Percentiles rank a stretch among this genome's conserved stretches.
Conservation (phyloP, 805 yeast genomes). For the Hanseniaspora lindneri region DNA sequence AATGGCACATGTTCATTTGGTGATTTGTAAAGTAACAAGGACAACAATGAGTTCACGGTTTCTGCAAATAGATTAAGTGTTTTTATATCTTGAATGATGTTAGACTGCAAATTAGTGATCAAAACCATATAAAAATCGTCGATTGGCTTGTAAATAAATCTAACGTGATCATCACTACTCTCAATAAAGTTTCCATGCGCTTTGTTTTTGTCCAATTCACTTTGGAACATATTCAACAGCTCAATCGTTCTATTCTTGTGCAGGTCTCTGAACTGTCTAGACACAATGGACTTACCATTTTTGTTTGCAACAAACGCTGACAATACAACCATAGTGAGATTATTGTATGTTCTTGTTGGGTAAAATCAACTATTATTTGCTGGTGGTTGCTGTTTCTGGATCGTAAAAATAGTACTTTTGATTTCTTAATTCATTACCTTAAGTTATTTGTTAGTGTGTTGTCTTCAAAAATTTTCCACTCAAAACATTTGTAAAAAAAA, state of each 20-base stretch:
- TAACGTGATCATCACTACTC: constrained; percentile 55
- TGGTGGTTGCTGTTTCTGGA: too few relatives aligned
- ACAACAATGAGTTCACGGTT: constrained; percentile 59
- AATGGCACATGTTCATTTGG: constrained; percentile 13
- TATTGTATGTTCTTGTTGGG: too few relatives aligned
- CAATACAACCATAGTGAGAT: constrained; percentile 66
- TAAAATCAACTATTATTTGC: too few relatives aligned
- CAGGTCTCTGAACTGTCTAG: constrained; percentile 83
- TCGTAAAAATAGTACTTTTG: not conserved
- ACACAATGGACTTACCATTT: constrained; percentile 81
- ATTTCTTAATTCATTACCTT: not conserved
- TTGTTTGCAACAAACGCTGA: constrained; percentile 93
- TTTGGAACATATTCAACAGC: constrained; percentile 73
- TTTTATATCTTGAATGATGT: constrained; percentile 86
- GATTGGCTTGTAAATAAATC: constrained; percentile 91
- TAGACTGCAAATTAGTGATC: constrained; percentile 81
- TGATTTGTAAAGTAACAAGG: constrained; percentile 7
- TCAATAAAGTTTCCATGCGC: constrained; percentile 90
- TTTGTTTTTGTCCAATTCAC: constrained; percentile 52
- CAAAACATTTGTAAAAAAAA: too few relatives aligned
- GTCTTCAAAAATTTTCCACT: not conserved
- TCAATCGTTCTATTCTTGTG: constrained; percentile 77
- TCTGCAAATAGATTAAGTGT: constrained; percentile 78
- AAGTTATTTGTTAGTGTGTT: not conserved
- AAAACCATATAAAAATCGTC: constrained; percentile 86